Percentiles rank a stretch among this genome's conserved stretches.
These are phyloP conservation scores for Rhodofomes roseus DNA, from an alignment of 1,284 basidiomycete species.

Conservation along the genomic window DNA sequence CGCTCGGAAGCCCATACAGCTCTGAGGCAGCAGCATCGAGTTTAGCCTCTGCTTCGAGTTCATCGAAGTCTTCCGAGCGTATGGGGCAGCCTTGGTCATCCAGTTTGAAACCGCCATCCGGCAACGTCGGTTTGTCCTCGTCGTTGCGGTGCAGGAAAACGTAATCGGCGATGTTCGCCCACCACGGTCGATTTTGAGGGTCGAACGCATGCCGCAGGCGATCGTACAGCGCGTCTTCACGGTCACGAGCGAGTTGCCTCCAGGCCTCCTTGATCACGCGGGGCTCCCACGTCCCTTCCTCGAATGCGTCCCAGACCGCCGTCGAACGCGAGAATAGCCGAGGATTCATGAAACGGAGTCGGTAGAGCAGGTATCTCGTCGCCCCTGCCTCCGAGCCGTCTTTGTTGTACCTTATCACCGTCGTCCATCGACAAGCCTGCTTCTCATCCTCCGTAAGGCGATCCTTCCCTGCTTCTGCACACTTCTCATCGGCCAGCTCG, in stretches of 20 bases:
- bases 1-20: neutral
- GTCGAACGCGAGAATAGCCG: neutral
- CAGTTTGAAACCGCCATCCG: no score
- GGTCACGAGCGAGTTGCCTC: neutral
- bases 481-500: neutral
- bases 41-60: neutral
- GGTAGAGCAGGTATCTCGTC: neutral
- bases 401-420: neutral
- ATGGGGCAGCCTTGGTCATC: neutral
- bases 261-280: neutral
- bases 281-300: neutral
- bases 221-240: neutral
- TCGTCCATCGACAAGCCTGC: neutral
- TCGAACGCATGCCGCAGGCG: neutral
- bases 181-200: neutral
- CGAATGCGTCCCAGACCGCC: neutral
- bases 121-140: neutral
- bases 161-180: neutral
- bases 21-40: neutral
- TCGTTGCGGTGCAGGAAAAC: neutral
- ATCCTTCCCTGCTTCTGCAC: neutral
- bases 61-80: neutral
- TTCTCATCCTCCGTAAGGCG: neutral
- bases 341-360: neutral
- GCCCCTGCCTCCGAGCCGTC: neutral